A percentile compares a stretch with the other conserved stretches of the same genome.
phyloP scores from a whole-genome alignment of 495 filamentous ascomycete species.

The Articulospora tetracladia region DNA sequence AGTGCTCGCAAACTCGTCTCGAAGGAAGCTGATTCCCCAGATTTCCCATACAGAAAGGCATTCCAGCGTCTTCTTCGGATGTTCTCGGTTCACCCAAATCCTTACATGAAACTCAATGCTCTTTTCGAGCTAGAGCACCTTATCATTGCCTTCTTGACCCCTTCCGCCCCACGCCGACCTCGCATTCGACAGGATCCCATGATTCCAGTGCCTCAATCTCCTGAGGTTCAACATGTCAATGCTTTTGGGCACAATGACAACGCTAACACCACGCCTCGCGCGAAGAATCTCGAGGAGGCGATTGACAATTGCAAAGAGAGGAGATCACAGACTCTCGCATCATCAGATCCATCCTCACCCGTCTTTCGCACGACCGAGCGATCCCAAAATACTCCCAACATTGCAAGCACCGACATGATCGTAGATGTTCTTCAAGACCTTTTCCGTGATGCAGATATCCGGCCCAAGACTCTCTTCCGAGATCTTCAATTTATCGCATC shows the following conservation, averaged over 20 bases:
- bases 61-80: slow-evolving; percentile 78
- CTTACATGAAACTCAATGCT: slow-evolving; percentile 78
- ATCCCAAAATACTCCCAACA: slow-evolving; percentile 40
- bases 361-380: slow-evolving; percentile 28
- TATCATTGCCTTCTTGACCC: slow-evolving; percentile 70
- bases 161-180: slow-evolving; percentile 28
- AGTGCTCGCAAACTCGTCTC: slow-evolving; percentile 12
- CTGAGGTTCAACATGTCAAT: slow-evolving; percentile 24
- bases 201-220: slow-evolving; percentile 30
- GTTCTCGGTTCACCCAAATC: slow-evolving; percentile 88
- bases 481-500: slow-evolving; percentile 94
- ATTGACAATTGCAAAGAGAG: slow-evolving; percentile 68
- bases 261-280: slow-evolving; percentile 14
- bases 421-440: slow-evolving; percentile 75
- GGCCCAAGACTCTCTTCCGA: slow-evolving; percentile 88
- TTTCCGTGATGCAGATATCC: slow-evolving; percentile 70
- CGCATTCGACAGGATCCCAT: slow-evolving; percentile 25
- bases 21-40: slow-evolving; percentile 36
- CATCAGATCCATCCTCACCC: slow-evolving; percentile 25
- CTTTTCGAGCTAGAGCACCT: slow-evolving; percentile 79
- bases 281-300: slow-evolving; percentile 55
- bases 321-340: slow-evolving; percentile 52
- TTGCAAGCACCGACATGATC: slow-evolving; percentile 63
- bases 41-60: slow-evolving; percentile 69
- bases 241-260: slow-evolving; percentile 24